phyloP scores from a whole-genome alignment of 2,329 filamentous ascomycete species.

The Trichophyton simii region DNA sequence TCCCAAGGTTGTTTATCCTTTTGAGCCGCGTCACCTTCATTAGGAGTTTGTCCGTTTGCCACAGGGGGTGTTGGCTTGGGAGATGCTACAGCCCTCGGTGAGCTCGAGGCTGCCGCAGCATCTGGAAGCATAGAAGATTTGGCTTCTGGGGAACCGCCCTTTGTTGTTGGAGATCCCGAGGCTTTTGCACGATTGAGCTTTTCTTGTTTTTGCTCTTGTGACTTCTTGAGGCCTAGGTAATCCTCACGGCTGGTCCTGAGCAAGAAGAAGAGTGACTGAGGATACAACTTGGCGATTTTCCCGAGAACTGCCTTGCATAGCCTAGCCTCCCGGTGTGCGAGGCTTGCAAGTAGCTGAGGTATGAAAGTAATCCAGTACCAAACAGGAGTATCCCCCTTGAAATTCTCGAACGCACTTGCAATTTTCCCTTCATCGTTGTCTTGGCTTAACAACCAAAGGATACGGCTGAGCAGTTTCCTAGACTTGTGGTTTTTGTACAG shows the following conservation, averaged over 20 bases:
- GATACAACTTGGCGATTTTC: constrained; percentile 91
- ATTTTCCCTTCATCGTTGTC: constrained; percentile 79
- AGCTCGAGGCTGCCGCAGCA: constrained; percentile 34
- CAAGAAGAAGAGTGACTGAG: constrained; percentile 91
- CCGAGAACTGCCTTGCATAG: constrained; percentile 76
- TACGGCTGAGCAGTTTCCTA: constrained; percentile 79
- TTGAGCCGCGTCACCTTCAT: constrained; percentile 22
- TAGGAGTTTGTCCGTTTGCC: constrained; percentile 7
- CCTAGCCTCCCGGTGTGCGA: constrained; percentile 81
- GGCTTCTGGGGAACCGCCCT: constrained; percentile 18
- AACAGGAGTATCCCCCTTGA: constrained; percentile 91
- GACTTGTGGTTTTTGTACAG: constrained; percentile 97
- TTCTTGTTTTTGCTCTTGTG: constrained; percentile 54
- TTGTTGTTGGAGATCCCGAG: constrained; percentile 24
- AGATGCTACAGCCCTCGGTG: background rate
- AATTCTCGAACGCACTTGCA: constrained; percentile 79
- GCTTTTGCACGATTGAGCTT: constrained; percentile 53
- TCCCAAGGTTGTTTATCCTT: constrained; percentile 66
- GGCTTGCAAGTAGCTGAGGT: constrained; percentile 80
- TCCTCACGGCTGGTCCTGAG: constrained; percentile 88
- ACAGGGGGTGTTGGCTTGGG: background rate
- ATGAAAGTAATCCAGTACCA: constrained; percentile 99
- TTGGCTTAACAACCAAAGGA: constrained; percentile 88
- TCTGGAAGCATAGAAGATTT: constrained; percentile 14
- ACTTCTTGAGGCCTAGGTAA: constrained; percentile 82